Evolutionary conservation across 106 monocot genomes (phyloP).

Genomic region (Phalaenopsis equestris): DNA sequence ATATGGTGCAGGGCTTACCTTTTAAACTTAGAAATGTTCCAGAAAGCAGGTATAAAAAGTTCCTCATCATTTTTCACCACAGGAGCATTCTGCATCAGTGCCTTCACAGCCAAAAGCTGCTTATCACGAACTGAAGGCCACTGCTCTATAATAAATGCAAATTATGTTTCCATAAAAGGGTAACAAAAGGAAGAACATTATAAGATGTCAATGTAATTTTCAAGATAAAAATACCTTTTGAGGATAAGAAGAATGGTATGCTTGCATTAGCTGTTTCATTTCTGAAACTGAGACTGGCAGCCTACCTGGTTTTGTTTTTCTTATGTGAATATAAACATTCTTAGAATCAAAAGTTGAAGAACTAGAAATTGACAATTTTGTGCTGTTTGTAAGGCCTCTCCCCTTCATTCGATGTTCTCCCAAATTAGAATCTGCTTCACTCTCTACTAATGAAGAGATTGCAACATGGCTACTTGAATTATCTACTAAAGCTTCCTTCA

Average conservation of each 20-base stretch:
- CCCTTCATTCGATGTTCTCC: background rate
- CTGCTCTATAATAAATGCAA: conserved; percentile 11
- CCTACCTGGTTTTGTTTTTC: conserved; percentile 6
- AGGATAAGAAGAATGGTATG: conserved; percentile 15
- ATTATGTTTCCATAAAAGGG: background rate
- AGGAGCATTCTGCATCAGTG: conserved; percentile 34
- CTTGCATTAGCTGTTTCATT: conserved; percentile 16
- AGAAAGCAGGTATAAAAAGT: conserved; percentile 45
- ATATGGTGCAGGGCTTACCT: conserved; percentile 16
- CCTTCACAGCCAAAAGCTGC: conserved; percentile 41
- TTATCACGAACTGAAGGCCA: conserved; percentile 37
- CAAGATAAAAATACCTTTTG: conserved; percentile 9
- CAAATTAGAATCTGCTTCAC: background rate
- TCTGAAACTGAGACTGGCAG: conserved; percentile 9
- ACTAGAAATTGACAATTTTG: background rate
- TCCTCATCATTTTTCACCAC: conserved; percentile 19
- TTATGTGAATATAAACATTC: background rate
- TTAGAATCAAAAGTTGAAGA: background rate
- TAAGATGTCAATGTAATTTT: background rate
- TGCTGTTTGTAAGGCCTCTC: background rate
- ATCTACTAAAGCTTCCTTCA: background rate
- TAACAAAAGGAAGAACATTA: background rate
- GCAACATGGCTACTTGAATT: conserved; percentile 4
- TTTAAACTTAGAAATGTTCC: conserved; percentile 54
- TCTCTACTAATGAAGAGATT: background rate